A percentile compares a stretch with the other conserved stretches of the same genome.
phyloP scores from a whole-genome alignment of 768 basidiomycete species.

The Boletales sp. region DNA sequence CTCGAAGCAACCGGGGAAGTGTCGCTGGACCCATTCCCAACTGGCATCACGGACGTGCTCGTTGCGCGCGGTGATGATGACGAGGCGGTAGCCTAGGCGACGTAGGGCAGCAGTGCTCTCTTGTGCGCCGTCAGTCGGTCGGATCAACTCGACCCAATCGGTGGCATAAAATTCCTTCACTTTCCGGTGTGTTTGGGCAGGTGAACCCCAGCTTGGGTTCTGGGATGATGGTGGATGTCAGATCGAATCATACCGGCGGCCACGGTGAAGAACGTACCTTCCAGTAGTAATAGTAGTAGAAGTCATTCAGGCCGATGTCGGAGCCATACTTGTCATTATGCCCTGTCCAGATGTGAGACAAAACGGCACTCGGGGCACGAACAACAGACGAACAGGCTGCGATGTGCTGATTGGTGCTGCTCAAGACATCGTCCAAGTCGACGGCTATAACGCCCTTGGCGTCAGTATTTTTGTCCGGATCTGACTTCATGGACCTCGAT shows the following conservation, averaged over 20 bases:
- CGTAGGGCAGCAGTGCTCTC: constrained; percentile 55
- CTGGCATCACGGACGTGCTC: constrained; percentile 52
- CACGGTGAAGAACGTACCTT: constrained; percentile 40
- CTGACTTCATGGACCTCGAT: too few relatives aligned
- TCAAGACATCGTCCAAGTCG: constrained; percentile 67
- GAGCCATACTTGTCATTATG: constrained; percentile 61
- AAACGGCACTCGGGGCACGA: not conserved
- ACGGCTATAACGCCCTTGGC: constrained; percentile 49
- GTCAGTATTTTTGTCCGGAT: too few relatives aligned
- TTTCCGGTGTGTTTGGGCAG: constrained; percentile 54
- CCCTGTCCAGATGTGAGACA: constrained; percentile 40
- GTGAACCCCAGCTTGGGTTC: constrained; percentile 61
- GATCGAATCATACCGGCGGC: not conserved
- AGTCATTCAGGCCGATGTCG: constrained; percentile 48
- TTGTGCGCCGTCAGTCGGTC: constrained; percentile 57
- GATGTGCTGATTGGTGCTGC: constrained; percentile 56
- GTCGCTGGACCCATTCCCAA: constrained; percentile 61
- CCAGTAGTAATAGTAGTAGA: constrained; percentile 78
- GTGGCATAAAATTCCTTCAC: constrained; percentile 57
- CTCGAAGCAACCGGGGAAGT: constrained; percentile 64
- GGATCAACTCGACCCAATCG: constrained; percentile 42
- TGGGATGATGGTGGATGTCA: constrained; percentile 13
- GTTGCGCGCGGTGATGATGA: constrained; percentile 74
- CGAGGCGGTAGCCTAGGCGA: constrained; percentile 61
- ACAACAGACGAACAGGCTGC: constrained; percentile 43